Evolutionary conservation across 2,329 filamentous ascomycete genomes (phyloP).

Genomic region (Dothistroma septosporum): DNA sequence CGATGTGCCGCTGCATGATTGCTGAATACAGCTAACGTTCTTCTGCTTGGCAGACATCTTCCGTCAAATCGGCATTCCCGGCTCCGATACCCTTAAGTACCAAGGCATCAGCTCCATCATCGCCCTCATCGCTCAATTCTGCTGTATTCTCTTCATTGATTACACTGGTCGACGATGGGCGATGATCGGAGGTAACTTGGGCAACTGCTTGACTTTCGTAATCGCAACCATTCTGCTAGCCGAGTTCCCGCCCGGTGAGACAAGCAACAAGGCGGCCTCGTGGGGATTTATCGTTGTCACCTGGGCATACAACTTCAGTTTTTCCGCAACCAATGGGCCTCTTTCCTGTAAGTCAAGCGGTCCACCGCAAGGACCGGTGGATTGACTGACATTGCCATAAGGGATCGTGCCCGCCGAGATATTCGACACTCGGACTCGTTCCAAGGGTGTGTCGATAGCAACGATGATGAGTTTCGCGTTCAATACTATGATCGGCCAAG

Average conservation of each 20-base stretch:
- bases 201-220: constrained; percentile 69
- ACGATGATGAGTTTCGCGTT: constrained; percentile 68
- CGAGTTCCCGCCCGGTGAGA: constrained; percentile 57
- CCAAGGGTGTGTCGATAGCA: constrained; percentile 70
- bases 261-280: constrained; percentile 51
- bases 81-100: constrained; percentile 64
- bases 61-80: constrained; percentile 62
- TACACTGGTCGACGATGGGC: constrained; percentile 66
- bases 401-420: constrained; percentile 38
- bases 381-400: constrained; percentile 8
- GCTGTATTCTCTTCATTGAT: constrained; percentile 67
- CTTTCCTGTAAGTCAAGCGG: constrained; percentile 46
- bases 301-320: constrained; percentile 77
- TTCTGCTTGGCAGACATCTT: constrained; percentile 39
- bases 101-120: constrained; percentile 72
- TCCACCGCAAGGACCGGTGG: not conserved
- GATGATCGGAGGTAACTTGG: constrained; percentile 66
- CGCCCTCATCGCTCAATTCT: constrained; percentile 63
- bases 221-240: constrained; percentile 57
- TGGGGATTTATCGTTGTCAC: constrained; percentile 75
- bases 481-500: constrained; percentile 71
- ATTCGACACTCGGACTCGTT: constrained; percentile 67
- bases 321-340: constrained; percentile 66
- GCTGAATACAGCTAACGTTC: not conserved
- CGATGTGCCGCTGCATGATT: not conserved